Evolutionary conservation across 768 basidiomycete genomes (phyloP).

Genomic region (Harrya chromipes): DNA sequence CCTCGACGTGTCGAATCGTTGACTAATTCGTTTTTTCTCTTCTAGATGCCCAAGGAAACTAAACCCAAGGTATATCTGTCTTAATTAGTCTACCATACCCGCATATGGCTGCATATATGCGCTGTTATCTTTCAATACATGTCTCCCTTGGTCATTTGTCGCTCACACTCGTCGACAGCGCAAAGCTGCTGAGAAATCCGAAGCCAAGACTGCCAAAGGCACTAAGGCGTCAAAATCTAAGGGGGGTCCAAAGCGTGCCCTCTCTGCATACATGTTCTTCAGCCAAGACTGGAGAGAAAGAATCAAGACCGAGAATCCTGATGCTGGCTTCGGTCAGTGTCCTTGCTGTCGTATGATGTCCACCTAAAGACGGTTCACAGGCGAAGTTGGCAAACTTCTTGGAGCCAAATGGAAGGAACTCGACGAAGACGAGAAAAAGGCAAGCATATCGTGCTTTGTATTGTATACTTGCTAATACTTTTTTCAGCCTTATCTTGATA

Average conservation of each 20-base stretch:
- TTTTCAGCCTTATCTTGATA: slow-evolving; percentile 78
- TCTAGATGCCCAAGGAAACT: slow-evolving; percentile 77
- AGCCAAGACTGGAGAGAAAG: slow-evolving; percentile 92
- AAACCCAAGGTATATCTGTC: slow-evolving; percentile 60
- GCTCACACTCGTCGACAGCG: slow-evolving; percentile 42
- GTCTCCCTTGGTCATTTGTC: background rate
- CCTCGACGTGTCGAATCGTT: slow-evolving; percentile 39
- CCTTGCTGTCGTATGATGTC: background rate
- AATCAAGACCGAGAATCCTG: slow-evolving; percentile 95
- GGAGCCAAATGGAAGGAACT: slow-evolving; percentile 98
- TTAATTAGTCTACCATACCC: slow-evolving; percentile 1
- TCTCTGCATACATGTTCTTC: slow-evolving; percentile 99
- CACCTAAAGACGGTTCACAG: slow-evolving; percentile 35
- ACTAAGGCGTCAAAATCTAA: slow-evolving; percentile 80
- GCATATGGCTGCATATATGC: slow-evolving; percentile 19
- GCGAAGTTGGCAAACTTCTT: slow-evolving; percentile 91
- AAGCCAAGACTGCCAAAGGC: slow-evolving; percentile 44
- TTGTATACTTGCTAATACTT: slow-evolving; percentile 5
- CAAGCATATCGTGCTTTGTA: slow-evolving; percentile 29
- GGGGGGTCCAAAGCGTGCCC: slow-evolving; percentile 74
- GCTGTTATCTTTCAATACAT: slow-evolving; percentile 7
- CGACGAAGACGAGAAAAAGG: slow-evolving; percentile 89
- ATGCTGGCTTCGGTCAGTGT: slow-evolving; percentile 80
- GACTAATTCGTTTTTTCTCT: slow-evolving; percentile 33
- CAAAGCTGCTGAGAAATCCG: slow-evolving; percentile 73